Conservation (phyloP, 2,329 filamentous ascomycete genomes). For the Zymoseptoria pseudotritici region DNA sequence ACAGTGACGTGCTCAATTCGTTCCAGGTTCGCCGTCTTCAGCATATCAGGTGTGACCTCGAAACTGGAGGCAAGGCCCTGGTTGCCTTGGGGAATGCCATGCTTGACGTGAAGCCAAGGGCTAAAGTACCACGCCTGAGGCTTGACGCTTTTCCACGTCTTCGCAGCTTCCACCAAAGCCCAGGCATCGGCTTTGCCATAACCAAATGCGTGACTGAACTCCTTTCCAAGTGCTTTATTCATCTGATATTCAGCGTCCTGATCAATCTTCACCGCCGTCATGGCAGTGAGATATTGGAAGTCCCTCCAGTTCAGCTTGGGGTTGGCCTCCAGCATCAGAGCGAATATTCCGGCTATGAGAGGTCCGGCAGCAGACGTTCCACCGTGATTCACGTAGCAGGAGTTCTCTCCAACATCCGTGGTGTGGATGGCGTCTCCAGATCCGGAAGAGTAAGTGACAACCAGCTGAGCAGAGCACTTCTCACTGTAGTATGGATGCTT, state of each 20-base stretch:
- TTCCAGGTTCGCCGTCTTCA: constrained; percentile 74
- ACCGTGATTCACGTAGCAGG: constrained; percentile 75
- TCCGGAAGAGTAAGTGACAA: constrained; percentile 94
- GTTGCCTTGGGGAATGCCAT: constrained; percentile 76
- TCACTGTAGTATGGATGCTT: constrained; percentile 95
- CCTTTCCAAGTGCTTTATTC: constrained; percentile 68
- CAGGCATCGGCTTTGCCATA: constrained; percentile 94
- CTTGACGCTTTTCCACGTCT: constrained; percentile 80
- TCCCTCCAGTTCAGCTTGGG: constrained; percentile 91
- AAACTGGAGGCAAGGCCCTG: constrained; percentile 73
- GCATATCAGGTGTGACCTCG: constrained; percentile 71
- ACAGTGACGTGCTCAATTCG: constrained; percentile 90
- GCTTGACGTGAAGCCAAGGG: constrained; percentile 85
- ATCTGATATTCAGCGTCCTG: constrained; percentile 70
- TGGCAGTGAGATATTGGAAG: constrained; percentile 80
- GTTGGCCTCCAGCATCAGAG: constrained; percentile 74
- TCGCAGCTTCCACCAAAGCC: constrained; percentile 74
- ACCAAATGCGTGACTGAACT: constrained; percentile 90
- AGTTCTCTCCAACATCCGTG: constrained; percentile 77
- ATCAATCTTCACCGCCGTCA: constrained; percentile 76
- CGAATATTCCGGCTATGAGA: constrained; percentile 84
- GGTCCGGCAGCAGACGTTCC: constrained; percentile 90
- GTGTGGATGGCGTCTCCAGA: constrained; percentile 86
- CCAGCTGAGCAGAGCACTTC: constrained; percentile 87
- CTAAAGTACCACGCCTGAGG: constrained; percentile 93